Evolutionary conservation across 108 stramenopile genomes (phyloP), one percentile per base, ranked within the genome.

Genomic region (Craspedostauros australis): DNA sequence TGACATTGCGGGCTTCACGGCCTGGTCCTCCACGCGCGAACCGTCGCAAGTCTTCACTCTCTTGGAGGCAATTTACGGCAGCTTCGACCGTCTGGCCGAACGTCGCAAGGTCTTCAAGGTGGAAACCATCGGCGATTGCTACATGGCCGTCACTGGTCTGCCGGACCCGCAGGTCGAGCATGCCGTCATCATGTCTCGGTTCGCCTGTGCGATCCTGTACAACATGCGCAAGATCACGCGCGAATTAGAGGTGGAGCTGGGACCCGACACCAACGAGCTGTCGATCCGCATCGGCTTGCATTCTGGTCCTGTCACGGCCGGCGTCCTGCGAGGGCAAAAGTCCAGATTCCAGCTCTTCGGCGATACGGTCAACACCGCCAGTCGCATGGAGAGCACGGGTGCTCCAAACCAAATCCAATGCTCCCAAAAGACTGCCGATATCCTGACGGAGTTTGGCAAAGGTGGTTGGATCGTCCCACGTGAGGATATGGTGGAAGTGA

Each of bases 341-440:
- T 23, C 68, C n/a, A 32, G 77, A 38, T 79, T 79, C 39, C 64
- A 79, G 11, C 24, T 79, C 14, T 79, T 79, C 40, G 77, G 77
- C 0, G 77, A 79, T 25, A 73, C 77, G 3, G 71, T 54, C 56
- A 60, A 60, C 41, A 60, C 58, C 6, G 58, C 58, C 28, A 16
- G 23, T 9, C 30, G 62, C 11, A 64, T 66, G 39, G 65, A 60
- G 20, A 60, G 54, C 51, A 62, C 38, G 2, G 61, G 68, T 1
- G 4, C 31, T 12, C 66, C 16, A 3, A 34, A 40, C 39, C 4
- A 31, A 3, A 63, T 69, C 24, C 67, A 68, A 11, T 32, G 45
- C 31, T 68, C 67, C n/a, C 45, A 54, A 49, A 33, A 23, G 11
- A 60, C 66, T 12, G 66, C 58, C 5, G 66, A 68, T 34, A n/a